Base-by-base conservation (phyloP, 1,284 basidiomycete species). In the Porodaedalea pini region DNA sequence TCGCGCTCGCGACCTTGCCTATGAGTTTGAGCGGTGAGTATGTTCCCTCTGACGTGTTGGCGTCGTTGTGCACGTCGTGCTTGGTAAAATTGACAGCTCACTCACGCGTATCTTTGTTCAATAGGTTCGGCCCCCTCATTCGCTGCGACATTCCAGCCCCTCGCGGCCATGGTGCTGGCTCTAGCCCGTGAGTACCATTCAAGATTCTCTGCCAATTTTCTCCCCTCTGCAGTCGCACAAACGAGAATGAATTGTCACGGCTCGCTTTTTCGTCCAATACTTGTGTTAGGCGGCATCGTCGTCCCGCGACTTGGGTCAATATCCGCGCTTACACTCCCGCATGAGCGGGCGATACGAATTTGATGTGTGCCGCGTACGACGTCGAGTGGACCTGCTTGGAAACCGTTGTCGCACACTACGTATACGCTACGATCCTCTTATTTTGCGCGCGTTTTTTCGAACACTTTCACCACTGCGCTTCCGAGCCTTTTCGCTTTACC, bases 121-220 rank as follows among this genome's bases (percentile, higher is more conserved):
- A 25, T 65, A 90, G 88, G 59, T 90, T 76, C 63, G 88, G 89
- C 21, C 85, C 85, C 56, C 78, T 91, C 43, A 79, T 91, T 59
- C 86, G 92, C 62, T 94, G 92, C 73, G 92, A 94, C 69, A 91
- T 94, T 23, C 92, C 92, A 13, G 92, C 92, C 2, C 88, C 89
- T 2, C 82, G 89, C 63, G 87, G 88, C 70, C 82, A 85, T 0
- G 77, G 83, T 60, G 80, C 85, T 13, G 78, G 76, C 60, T 79
- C 85, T 29, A 88, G 86, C 65, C 88, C 89, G 88, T 91, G 77
- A 88, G 88, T 90, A 45, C 54, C 50, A 60, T 64, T 63, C 49
- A 50, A 48, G 40, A 31, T 51, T 21, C 47, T 47, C 17, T 1
- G 21, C 45, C 17, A 29, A 23, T 29, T 66, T 67, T 63, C 65